Percentiles rank a stretch among this genome's conserved stretches.
Conservation (phyloP, 2,329 filamentous ascomycete species). For the Colletotrichum sp. region DNA sequence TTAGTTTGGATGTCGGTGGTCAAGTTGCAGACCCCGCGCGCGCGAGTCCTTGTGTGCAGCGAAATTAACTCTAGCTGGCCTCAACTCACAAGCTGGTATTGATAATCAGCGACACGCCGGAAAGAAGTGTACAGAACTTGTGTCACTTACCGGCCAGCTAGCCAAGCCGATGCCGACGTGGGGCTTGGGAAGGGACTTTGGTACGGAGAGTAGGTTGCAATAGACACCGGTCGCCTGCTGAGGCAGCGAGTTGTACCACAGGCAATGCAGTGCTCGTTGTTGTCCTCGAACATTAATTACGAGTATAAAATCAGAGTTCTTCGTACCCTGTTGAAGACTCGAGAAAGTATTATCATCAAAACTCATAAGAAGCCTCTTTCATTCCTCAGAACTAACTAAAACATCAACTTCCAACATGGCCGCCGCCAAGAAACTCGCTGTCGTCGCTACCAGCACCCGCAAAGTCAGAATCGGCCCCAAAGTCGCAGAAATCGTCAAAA, state of each 20-base stretch:
- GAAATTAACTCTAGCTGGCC: neutral
- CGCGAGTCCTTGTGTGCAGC: neutral
- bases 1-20: neutral
- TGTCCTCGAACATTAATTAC: neutral
- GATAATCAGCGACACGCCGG: neutral
- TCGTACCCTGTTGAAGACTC: neutral
- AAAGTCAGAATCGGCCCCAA: slow-evolving; percentile 30
- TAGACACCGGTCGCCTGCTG: neutral
- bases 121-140: neutral
- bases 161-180: neutral
- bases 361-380: neutral
- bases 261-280: neutral
- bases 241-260: neutral
- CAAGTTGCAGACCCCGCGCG: neutral
- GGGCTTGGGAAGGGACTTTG: neutral
- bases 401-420: neutral
- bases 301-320: neutral
- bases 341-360: accelerated
- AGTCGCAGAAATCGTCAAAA: slow-evolving; percentile 37
- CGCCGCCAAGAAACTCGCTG: slow-evolving; percentile 29
- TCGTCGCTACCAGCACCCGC: slow-evolving; percentile 42
- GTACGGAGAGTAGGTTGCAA: neutral
- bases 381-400: neutral
- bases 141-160: neutral
- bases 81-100: neutral